A percentile compares a stretch with the other conserved stretches of the same genome.
Conservation (phyloP, 78 protist species). For the Dictyostelium intermedium region DNA sequence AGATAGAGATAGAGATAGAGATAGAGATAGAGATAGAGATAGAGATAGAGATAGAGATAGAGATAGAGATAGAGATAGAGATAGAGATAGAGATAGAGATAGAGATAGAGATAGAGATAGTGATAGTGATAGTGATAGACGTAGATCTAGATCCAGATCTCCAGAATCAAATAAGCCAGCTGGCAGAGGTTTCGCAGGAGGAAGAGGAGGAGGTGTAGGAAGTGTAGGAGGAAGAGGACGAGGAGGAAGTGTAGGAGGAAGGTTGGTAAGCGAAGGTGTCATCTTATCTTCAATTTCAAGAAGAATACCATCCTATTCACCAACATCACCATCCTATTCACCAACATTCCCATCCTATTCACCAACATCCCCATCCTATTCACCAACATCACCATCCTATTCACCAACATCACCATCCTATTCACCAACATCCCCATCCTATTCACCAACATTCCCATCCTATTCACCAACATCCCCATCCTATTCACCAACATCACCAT, state of each 20-base stretch:
- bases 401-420: slow-evolving; percentile 23
- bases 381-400: background rate
- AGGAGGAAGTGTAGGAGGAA: background rate
- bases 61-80: too few species aligned
- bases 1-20: too few species aligned
- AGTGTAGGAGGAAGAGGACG: background rate
- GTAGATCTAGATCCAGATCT: background rate
- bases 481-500: too few species aligned
- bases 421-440: background rate
- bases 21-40: too few species aligned
- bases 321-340: background rate
- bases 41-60: too few species aligned
- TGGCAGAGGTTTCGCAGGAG: background rate
- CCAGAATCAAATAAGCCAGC: background rate
- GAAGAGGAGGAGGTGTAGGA: background rate
- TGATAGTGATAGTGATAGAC: background rate
- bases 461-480: too few species aligned
- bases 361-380: slow-evolving; percentile 2
- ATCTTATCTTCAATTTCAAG: background rate
- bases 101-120: background rate
- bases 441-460: background rate
- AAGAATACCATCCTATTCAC: background rate
- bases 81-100: too few species aligned
- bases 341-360: background rate
- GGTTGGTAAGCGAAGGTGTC: background rate